Evolutionary conservation across 495 filamentous ascomycete genomes (phyloP), one percentile per base, ranked within the genome.

Genomic region (Astrocystis sublimbata): DNA sequence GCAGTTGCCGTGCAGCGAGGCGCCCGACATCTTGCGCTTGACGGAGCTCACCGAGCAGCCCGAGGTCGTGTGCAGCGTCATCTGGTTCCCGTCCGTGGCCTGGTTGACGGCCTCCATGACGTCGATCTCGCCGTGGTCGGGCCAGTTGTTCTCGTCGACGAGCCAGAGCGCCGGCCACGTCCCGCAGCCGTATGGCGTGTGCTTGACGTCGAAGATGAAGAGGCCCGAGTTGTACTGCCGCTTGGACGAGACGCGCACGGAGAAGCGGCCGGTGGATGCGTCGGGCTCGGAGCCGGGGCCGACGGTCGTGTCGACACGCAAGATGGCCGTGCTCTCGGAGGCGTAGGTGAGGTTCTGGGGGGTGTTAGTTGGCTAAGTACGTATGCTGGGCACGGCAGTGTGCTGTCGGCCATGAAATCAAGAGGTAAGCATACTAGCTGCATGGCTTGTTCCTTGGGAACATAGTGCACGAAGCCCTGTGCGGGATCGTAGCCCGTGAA

Each of bases 21-120:
- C 74, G 50, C 83, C 85, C 6, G 72, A 70, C 73, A 78, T 75
- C 33, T 75, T 67, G 33, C 79, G 66, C 71, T 79, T 74, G 26
- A 76, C 72, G 61, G 75, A 68, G 21, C 65, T 57, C 76, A 89
- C 85, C 28, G 72, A 71, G 78, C 88, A 92, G 47, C 78, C 80
- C 9, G 78, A 65, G 47, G 76, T 79, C 36, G 88, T 90, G 78
- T 91, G 88, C 4, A 90, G 78, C 41, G 87, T 83, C 79, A 90
- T 85, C 36, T 81, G 76, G 72, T 89, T 88, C 30, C 74, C 73
- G 35, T 75, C 65, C 13, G 76, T 70, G 19, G 67, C 71, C 26
- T 73, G 67, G 76, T 89, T 88, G 52, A 86, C 86, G 40, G 87
- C 84, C 72, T 92, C 89, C 75, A 92, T 87, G 47, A 92, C 81